Conservation (phyloP, 306 rosid genomes). For the Carpinus fangiana region DNA sequence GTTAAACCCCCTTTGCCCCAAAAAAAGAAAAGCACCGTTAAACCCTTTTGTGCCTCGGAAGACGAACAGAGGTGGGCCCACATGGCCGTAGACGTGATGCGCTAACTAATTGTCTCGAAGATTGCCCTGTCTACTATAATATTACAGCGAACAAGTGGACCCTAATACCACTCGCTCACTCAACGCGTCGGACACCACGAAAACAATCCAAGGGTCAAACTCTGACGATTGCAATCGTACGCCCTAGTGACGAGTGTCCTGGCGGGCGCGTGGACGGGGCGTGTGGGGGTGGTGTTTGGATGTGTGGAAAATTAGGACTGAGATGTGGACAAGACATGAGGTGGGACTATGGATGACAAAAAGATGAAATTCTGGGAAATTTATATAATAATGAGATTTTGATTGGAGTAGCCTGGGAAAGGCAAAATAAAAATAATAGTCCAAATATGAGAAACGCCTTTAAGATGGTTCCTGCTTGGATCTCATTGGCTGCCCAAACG, state of each 20-base stretch:
- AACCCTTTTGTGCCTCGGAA: slow-evolving; percentile 17
- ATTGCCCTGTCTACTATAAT: neutral
- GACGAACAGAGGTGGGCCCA: neutral
- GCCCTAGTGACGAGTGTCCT: neutral
- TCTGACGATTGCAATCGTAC: neutral
- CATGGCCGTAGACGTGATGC: slow-evolving; percentile 29
- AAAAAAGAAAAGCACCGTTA: neutral
- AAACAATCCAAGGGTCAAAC: neutral
- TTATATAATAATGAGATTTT: neutral
- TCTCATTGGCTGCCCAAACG: neutral
- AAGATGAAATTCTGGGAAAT: slow-evolving; percentile 12
- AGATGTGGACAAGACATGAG: neutral
- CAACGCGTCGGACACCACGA: neutral
- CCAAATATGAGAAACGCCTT: neutral
- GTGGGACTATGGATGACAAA: neutral
- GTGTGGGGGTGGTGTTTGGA: neutral
- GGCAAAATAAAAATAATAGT: neutral
- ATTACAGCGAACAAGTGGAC: neutral
- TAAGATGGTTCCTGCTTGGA: neutral
- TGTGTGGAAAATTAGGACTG: neutral
- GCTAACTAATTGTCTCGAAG: slow-evolving; percentile 3
- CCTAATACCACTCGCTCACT: neutral
- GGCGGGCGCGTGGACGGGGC: neutral
- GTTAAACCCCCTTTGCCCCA: neutral
- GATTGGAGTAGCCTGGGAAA: neutral